A percentile compares a stretch with the other conserved stretches of the same genome.
phyloP scores from a whole-genome alignment of 208 protist genomes.

The Leishmania martiniquensis region DNA sequence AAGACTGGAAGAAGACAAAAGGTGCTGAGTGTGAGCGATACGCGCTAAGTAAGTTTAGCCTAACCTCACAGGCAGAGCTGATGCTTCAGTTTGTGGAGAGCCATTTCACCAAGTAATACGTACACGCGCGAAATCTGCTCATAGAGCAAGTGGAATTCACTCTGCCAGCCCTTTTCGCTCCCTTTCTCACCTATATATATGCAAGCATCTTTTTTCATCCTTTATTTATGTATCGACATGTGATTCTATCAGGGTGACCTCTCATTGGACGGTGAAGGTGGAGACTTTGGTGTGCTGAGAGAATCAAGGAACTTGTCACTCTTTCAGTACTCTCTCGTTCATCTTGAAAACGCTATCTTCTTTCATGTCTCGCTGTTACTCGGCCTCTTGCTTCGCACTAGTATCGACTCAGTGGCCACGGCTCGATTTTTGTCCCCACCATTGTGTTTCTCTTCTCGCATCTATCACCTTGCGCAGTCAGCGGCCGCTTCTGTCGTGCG shows the following conservation, averaged over 20 bases:
- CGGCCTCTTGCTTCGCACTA: background rate
- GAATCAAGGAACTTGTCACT: background rate
- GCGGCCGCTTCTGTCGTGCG: background rate
- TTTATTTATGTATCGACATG: background rate
- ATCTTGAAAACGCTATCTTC: background rate
- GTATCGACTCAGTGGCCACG: background rate
- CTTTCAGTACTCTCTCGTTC: background rate
- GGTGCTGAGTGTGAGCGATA: constrained; percentile 57
- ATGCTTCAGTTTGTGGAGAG: constrained; percentile 59
- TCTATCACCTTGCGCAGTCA: background rate
- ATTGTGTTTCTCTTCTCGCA: background rate
- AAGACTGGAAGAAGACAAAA: constrained; percentile 80
- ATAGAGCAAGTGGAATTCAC: background rate
- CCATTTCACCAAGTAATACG: constrained; percentile 39
- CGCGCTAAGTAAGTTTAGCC: constrained; percentile 61
- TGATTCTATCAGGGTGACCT: background rate
- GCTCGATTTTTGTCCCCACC: background rate
- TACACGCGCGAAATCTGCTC: background rate
- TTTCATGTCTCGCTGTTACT: background rate
- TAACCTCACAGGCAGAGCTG: constrained; percentile 45
- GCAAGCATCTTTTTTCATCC: constrained; percentile 9
- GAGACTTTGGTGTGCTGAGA: background rate
- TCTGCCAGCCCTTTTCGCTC: background rate
- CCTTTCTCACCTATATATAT: background rate
- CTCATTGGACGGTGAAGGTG: background rate